Evolutionary conservation across 2,329 filamentous ascomycete species (phyloP).

Genomic region (Grosmannia penicillata): DNA sequence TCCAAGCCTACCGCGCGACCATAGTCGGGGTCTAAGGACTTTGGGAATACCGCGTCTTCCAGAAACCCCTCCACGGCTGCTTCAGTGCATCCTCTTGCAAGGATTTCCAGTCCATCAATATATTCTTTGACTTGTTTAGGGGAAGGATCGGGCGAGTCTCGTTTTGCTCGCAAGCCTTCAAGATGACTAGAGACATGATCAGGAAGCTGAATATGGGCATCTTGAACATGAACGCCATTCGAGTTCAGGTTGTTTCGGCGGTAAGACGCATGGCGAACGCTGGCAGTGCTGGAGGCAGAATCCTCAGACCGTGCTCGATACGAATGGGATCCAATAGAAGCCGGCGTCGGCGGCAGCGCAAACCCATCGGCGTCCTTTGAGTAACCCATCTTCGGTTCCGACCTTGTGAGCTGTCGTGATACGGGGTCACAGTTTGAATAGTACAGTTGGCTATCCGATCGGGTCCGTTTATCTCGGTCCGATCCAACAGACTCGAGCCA

Average conservation of each 20-base stretch:
- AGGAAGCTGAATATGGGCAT: too few relatives aligned
- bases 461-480: constrained; percentile 13
- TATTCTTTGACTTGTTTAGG: too few relatives aligned
- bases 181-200: too few relatives aligned
- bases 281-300: too few relatives aligned
- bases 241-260: neutral
- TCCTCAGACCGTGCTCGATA: too few relatives aligned
- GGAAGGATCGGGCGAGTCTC: too few relatives aligned
- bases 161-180: too few relatives aligned
- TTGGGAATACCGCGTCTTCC: neutral
- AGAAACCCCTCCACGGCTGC: neutral
- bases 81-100: too few relatives aligned
- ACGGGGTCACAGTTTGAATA: constrained; percentile 11
- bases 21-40: neutral
- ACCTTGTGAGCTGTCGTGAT: constrained; percentile 10
- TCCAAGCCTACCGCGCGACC: neutral
- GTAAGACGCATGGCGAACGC: neutral
- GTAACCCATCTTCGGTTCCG: constrained; percentile 8
- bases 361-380: constrained; percentile 9
- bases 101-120: too few relatives aligned
- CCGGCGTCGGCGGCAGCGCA: constrained; percentile 7
- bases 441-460: constrained; percentile 14
- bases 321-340: constrained; percentile 12
- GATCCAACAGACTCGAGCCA: constrained; percentile 13
- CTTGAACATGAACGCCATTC: neutral